A percentile compares a stretch with the other conserved stretches of the same genome.
Evolutionary conservation across 2,329 filamentous ascomycete species (phyloP).

Genomic region (Xylaria sp.): DNA sequence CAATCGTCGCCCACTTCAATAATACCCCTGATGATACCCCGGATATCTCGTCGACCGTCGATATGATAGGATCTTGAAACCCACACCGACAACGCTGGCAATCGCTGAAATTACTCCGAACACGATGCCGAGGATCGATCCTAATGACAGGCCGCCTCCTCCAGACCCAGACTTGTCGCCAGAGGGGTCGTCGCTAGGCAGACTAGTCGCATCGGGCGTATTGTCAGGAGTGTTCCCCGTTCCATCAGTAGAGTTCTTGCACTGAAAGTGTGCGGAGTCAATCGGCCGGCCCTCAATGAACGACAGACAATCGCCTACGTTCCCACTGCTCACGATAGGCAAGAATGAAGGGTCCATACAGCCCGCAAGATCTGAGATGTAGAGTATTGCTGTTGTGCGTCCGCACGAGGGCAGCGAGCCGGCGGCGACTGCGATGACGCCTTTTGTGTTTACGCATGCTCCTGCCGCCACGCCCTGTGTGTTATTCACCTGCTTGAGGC

Average conservation of each 20-base stretch:
- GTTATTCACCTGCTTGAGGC: conserved; percentile 13
- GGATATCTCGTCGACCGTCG: conserved; percentile 1
- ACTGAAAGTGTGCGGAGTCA: conserved; percentile 18
- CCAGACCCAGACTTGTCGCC: conserved; percentile 14
- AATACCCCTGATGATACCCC: background rate
- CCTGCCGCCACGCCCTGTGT: conserved; percentile 2
- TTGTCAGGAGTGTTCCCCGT: conserved; percentile 10
- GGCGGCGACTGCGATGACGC: conserved; percentile 19
- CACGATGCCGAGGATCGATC: conserved; percentile 1
- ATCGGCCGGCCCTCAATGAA: conserved; percentile 15
- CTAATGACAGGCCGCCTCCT: conserved; percentile 6
- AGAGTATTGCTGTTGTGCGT: conserved; percentile 18
- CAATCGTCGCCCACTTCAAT: conserved; percentile 7
- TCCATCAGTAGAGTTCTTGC: conserved; percentile 4
- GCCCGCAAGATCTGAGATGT: conserved; percentile 15
- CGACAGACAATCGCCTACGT: conserved; percentile 17
- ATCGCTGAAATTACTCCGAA: conserved; percentile 15
- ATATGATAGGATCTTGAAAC: background rate
- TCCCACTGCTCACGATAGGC: conserved; percentile 16
- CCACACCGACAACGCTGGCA: conserved; percentile 6
- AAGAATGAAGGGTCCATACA: conserved; percentile 21
- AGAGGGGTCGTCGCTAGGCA: conserved; percentile 2
- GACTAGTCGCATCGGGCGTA: conserved; percentile 14
- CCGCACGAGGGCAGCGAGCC: conserved; percentile 10
- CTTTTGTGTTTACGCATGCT: conserved; percentile 10